Percentiles rank a stretch among this genome's conserved stretches.
phyloP scores from a whole-genome alignment of 768 basidiomycete species.

The Inosperma sp. region DNA sequence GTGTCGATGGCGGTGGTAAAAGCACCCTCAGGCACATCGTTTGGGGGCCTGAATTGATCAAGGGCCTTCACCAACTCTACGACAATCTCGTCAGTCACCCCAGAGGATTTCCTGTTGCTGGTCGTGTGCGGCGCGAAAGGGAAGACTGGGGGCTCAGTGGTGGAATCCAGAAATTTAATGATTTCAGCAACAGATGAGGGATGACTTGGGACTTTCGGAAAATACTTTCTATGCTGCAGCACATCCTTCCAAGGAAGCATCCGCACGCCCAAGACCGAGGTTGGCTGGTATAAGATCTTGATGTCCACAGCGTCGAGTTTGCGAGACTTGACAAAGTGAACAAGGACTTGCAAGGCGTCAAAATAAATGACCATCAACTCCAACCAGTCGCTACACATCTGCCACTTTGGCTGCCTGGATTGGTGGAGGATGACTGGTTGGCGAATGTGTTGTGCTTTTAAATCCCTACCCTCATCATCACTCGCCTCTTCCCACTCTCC shows the following conservation, averaged over 20 bases:
- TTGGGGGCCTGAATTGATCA: neutral
- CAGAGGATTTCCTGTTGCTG: neutral
- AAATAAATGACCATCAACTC: neutral
- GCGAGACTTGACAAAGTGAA: neutral
- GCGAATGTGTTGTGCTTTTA: too few relatives aligned
- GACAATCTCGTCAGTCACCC: neutral
- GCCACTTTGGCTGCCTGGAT: neutral
- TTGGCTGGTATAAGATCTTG: neutral
- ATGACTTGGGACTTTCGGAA: neutral
- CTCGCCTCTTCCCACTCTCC: neutral
- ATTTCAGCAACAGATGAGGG: neutral
- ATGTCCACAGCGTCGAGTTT: neutral
- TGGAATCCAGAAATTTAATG: neutral
- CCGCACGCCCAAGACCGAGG: neutral
- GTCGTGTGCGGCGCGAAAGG: neutral
- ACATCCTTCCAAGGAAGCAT: neutral
- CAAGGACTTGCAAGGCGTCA: neutral
- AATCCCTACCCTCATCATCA: neutral
- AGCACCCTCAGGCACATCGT: neutral
- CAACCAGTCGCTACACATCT: neutral
- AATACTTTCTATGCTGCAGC: too few relatives aligned
- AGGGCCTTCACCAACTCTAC: neutral
- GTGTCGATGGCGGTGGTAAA: neutral
- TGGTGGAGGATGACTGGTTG: neutral
- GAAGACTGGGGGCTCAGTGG: neutral